A percentile compares a stretch with the other conserved stretches of the same genome.
phyloP scores from a whole-genome alignment of 176 grass and related monocot species.

The sorghum (Sorghum bicolor) region DNA sequence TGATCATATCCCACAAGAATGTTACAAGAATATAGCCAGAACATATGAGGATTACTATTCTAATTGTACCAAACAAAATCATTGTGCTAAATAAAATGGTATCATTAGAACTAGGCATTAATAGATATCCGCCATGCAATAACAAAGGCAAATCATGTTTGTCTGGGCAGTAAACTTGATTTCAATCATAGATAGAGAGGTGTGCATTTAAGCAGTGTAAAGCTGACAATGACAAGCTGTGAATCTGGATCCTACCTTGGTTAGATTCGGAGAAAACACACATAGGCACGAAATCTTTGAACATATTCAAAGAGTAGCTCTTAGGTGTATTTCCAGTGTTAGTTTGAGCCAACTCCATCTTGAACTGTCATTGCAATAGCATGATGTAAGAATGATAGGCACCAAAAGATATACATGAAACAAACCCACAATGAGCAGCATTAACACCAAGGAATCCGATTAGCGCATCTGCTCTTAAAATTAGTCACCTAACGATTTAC shows the following conservation, averaged over 20 bases:
- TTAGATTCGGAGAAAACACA: conserved; percentile 78
- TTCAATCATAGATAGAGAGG: background rate
- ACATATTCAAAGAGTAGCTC: conserved; percentile 96
- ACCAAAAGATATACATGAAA: background rate
- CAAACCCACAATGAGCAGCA: background rate
- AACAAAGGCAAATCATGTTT: background rate
- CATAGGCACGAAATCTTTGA: conserved; percentile 95
- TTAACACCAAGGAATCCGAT: background rate
- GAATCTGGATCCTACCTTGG: conserved; percentile 51
- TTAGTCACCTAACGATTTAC: background rate
- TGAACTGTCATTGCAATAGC: conserved; percentile 70
- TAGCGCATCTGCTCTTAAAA: conserved; percentile 1
- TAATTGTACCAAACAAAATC: background rate
- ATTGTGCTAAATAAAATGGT: background rate
- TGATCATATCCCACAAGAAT: background rate
- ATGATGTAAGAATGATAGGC: conserved; percentile 11
- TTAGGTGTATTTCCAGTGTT: conserved; percentile 74
- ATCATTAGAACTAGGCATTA: background rate
- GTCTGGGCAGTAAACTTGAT: background rate
- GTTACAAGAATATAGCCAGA: background rate
- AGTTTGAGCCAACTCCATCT: conserved; percentile 90
- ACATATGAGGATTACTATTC: background rate
- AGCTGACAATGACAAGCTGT: background rate
- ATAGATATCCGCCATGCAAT: background rate
- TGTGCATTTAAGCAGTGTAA: background rate